Conservation (phyloP, 164 flowering plant genomes). For the Taxillus chinensis region DNA sequence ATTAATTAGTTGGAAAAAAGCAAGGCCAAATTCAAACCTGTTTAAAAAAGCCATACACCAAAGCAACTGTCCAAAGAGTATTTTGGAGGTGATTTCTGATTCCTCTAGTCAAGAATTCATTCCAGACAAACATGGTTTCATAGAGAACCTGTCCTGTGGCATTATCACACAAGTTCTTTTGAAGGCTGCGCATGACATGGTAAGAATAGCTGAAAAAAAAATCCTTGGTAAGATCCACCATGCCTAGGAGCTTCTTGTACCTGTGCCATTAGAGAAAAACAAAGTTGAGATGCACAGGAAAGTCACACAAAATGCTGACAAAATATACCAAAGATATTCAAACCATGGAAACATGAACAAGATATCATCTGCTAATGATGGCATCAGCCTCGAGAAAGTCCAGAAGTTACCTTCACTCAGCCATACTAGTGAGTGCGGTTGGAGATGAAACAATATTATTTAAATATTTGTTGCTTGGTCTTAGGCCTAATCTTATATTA, state of each 20-base stretch:
- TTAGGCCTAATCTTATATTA: no score
- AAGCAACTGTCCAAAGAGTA: slow-evolving; percentile 74
- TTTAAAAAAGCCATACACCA: slow-evolving; percentile 85
- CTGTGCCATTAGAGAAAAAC: slow-evolving; percentile 20
- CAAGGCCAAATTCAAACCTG: slow-evolving; percentile 38
- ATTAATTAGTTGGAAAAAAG: no score
- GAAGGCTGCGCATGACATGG: slow-evolving; percentile 87
- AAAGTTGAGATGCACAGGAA: no score
- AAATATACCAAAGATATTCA: no score
- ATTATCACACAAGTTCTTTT: slow-evolving; percentile 59
- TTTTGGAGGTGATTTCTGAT: slow-evolving; percentile 68
- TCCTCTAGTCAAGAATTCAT: slow-evolving; percentile 80
- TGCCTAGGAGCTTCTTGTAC: slow-evolving; percentile 97
- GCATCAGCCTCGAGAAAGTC: no score
- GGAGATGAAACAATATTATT: no score
- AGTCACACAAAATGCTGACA: no score
- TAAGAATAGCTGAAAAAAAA: slow-evolving; percentile 99
- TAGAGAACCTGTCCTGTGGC: slow-evolving; percentile 42
- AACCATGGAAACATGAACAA: no score
- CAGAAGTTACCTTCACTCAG: no score
- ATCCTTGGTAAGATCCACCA: slow-evolving; percentile 96
- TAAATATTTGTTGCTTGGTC: no score
- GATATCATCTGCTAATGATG: no score
- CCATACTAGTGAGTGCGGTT: no score
- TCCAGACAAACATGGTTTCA: slow-evolving; percentile 98